Conservation (phyloP, 2,329 filamentous ascomycete species). For the Exophiala dermatitidis region DNA sequence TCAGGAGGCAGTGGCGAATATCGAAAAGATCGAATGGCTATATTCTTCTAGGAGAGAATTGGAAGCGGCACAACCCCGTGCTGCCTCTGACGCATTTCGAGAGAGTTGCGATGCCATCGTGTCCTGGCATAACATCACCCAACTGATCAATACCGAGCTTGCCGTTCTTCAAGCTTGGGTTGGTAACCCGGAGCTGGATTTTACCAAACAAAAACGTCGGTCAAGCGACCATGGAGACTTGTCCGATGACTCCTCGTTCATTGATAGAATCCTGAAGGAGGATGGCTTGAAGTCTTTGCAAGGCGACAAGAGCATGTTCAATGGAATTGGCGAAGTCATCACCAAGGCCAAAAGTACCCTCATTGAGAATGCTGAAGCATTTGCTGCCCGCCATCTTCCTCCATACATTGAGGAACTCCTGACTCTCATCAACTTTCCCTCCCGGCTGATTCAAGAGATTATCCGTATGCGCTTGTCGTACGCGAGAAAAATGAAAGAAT, state of each 20-base stretch:
- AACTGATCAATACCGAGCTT: conserved; percentile 91
- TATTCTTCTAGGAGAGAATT: conserved; percentile 76
- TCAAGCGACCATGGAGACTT: conserved; percentile 65
- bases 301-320: conserved; percentile 72
- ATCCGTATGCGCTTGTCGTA: conserved; percentile 87
- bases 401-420: conserved; percentile 95
- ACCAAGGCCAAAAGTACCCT: conserved; percentile 87
- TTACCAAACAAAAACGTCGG: conserved; percentile 64
- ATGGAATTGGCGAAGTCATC: conserved; percentile 76
- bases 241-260: conserved; percentile 83
- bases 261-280: conserved; percentile 91
- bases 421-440: conserved; percentile 94
- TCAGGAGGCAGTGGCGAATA: conserved; percentile 78
- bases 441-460: conserved; percentile 90
- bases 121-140: conserved; percentile 94
- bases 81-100: conserved; percentile 67
- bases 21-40: conserved; percentile 77
- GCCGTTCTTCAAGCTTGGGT: conserved; percentile 92
- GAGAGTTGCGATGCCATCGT: conserved; percentile 84
- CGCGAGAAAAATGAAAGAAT: conserved; percentile 91
- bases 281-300: conserved; percentile 89
- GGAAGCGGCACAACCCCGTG: conserved; percentile 65
- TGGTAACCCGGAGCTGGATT: conserved; percentile 90
- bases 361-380: conserved; percentile 76
- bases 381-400: conserved; percentile 81